These are phyloP conservation scores for Colletotrichum chlorophyti DNA, from an alignment of 2,329 filamentous ascomycete species.

Conservation along the genomic window DNA sequence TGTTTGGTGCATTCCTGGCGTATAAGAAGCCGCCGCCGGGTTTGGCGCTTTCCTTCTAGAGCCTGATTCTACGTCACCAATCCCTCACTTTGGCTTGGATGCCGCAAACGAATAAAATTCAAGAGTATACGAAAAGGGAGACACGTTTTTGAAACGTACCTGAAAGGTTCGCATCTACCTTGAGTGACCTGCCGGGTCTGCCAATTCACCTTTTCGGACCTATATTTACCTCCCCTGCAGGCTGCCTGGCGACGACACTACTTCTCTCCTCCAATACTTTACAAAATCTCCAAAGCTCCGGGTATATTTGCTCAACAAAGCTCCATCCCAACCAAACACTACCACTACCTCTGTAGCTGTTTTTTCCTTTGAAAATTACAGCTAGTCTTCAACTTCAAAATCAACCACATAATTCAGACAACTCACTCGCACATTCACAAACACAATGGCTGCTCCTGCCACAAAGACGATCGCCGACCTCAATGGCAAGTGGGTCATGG, in stretches of 20 bases:
- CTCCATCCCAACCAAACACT: neutral
- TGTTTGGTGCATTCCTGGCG: too few relatives aligned
- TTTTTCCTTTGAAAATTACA: too few relatives aligned
- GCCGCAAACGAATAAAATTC: neutral
- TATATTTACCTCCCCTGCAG: slow-evolving; percentile 9
- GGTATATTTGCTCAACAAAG: neutral
- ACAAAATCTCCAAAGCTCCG: neutral
- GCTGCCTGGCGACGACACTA: neutral
- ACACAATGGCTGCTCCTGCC: slow-evolving; percentile 72
- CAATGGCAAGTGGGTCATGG: slow-evolving; percentile 73
- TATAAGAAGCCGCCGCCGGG: neutral
- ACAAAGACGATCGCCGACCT: slow-evolving; percentile 72
- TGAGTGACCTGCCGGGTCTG: slow-evolving; percentile 5
- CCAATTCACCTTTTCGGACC: neutral
- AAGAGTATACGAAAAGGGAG: neutral
- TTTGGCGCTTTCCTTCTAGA: neutral
- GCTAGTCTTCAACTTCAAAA: neutral
- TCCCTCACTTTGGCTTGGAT: neutral
- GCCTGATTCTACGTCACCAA: neutral
- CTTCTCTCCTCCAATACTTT: neutral
- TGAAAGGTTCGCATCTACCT: slow-evolving; percentile 3
- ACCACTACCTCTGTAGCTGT: too few relatives aligned
- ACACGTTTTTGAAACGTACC: neutral
- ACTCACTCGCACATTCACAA: neutral
- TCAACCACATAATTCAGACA: neutral